Evolutionary conservation across 805 yeast genomes (phyloP), one percentile per base, ranked within the genome.

Genomic region (Candida nitratophila): DNA sequence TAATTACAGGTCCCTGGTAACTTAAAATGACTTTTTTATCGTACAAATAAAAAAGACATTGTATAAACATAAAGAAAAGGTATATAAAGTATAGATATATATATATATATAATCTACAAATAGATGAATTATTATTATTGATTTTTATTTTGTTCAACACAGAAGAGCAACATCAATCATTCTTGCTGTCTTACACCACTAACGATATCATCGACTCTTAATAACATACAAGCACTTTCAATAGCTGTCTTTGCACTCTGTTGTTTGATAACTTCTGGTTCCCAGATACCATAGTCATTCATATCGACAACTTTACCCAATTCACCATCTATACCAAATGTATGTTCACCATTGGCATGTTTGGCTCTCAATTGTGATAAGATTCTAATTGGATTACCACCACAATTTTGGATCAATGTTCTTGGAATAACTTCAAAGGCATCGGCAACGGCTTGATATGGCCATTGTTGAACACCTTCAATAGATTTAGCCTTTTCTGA

Each of bases 401-500:
- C 99, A 54, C 98, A 89, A 68, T 93, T 93, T 71, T 93, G 99
- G 49, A 93, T 82, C 61, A 93, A 77, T 4, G 99, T 93, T 70
- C 99, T 83, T 56, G 99, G 98, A 55, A 93, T 93, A 40, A 93
- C 96, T 68, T 93, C 99, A 72, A 93, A 84, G 0, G 99, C 98
- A 69, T 93, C 98, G 9, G 97, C 96, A 44, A 93, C 98, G 3
- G 98, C 97, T 68, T 87, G 93, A 67, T 93, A 93, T 40, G 99
- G 99, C 96, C 96, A 91, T 69, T 93, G 99, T 47, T 86, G 90
- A 46, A 91, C 84, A 49, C 98, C 99, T 64, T 89, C 96, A 53
- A 93, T 78, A 41, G 81, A 74, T 70, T 89, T 91, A 41, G 98
- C 96, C 68, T 79, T 83, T 62, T 90, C 96, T 16, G 96, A 77